phyloP scores from a whole-genome alignment of 1,284 basidiomycete genomes.

The Moniliella sp. region DNA sequence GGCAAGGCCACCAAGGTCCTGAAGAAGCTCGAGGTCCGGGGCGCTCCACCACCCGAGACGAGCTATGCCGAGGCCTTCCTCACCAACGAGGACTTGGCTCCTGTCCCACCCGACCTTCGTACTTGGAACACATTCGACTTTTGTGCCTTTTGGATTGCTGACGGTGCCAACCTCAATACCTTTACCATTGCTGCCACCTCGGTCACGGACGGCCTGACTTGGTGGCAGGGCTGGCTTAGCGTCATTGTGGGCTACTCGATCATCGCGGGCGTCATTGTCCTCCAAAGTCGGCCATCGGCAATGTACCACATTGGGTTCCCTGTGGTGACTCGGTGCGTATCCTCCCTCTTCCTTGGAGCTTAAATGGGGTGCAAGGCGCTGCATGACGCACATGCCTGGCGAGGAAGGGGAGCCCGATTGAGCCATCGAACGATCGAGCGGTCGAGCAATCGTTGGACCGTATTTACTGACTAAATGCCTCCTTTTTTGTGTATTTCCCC shows the following conservation, averaged over 20 bases:
- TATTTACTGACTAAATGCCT: too few species aligned
- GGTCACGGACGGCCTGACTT: constrained; percentile 11
- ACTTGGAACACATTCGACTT: constrained; percentile 8
- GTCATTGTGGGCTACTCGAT: constrained; percentile 46
- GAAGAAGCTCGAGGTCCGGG: constrained; percentile 1
- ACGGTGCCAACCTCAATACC: constrained; percentile 21
- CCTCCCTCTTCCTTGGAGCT: too few species aligned
- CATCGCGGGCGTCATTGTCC: constrained; percentile 51
- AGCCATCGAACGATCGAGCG: too few species aligned
- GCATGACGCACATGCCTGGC: too few species aligned
- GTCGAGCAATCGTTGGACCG: too few species aligned
- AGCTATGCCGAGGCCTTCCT: constrained; percentile 4
- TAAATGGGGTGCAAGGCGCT: too few species aligned
- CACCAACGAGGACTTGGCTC: constrained; percentile 15
- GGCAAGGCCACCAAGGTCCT: too few species aligned
- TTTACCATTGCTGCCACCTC: constrained; percentile 1
- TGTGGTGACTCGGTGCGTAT: constrained; percentile 47
- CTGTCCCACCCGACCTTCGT: too few species aligned
- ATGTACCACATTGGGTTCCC: constrained; percentile 49
- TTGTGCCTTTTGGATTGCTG: constrained; percentile 24
- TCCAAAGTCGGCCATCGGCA: constrained; percentile 54
- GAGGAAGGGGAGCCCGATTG: too few species aligned
- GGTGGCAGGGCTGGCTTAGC: constrained; percentile 18
- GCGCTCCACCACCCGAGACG: neutral
- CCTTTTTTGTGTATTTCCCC: too few species aligned